phyloP scores from a whole-genome alignment of 176 grass and related monocot genomes.

The Cymbopogon citratus region DNA sequence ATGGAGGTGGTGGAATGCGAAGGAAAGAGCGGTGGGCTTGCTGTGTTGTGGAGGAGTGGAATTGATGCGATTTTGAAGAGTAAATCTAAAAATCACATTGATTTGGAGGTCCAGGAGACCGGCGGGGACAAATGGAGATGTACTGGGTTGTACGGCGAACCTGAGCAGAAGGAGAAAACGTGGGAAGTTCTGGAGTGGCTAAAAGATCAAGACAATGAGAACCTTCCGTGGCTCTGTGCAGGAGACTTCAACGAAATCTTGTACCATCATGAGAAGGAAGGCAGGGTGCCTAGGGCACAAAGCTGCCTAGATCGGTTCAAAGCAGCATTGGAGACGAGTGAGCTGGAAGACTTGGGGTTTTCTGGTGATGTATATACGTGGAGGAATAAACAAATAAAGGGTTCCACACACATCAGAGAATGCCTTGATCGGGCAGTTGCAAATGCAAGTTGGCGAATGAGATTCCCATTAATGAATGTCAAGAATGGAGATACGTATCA shows the following conservation, averaged over 20 bases:
- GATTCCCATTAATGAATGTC: fast-evolving
- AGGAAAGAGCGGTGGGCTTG: no score
- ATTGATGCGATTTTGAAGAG: no score
- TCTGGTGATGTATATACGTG: neutral
- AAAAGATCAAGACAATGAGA: fast-evolving
- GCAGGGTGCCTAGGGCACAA: neutral
- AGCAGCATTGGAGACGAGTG: fast-evolving
- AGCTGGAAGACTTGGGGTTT: neutral
- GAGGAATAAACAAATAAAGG: neutral
- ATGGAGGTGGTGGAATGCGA: no score
- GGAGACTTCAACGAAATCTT: neutral
- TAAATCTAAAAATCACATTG: no score
- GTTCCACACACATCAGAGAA: neutral
- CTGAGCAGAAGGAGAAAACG: fast-evolving
- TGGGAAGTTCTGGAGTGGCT: neutral
- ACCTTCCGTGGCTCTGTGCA: neutral
- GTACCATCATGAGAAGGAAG: neutral
- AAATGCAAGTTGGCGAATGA: fast-evolving
- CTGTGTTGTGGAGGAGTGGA: no score
- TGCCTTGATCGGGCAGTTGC: fast-evolving
- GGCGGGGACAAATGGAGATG: no score
- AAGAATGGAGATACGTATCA: neutral
- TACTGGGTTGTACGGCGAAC: no score
- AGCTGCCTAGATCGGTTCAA: neutral
- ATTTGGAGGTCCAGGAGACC: no score